Base-by-base conservation (phyloP, 2,329 filamentous ascomycete species). In the Penicillium sp. region DNA sequence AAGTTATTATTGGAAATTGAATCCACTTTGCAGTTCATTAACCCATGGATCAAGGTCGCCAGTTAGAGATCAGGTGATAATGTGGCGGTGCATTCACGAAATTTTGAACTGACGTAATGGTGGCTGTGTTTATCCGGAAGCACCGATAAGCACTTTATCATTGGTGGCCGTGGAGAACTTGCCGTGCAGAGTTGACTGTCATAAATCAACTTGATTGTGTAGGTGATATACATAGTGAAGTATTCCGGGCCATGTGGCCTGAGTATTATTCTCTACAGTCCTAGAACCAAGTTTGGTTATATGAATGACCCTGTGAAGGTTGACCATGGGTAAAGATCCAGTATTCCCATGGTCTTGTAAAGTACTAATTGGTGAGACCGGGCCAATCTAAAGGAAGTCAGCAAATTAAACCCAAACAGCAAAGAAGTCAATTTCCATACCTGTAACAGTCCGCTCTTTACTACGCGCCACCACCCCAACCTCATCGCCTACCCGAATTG, bases 401-500 rank as follows among this genome's bases (percentile, higher is more conserved):
- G 51, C 59, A 16, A 52, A 21, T 4, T 33, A 31, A 42, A 60
- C 26, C 16, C 24, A 27, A 4, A 51, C 19, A 56, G 33, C n/a
- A 19, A 49, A 49, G 3, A 21, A 27, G 22, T n/a, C 8, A 22
- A 42, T 43, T 13, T 44, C 79, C 81, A 76, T 67, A 84, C 82
- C 77, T 67, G 81, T 85, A 24, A 80, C 78, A 26, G 84, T 82
- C 59, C 84, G 77, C 64, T 85, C 78, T 21, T 72, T 64, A 48
- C 79, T 81, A 48, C 79, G 76, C 64, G 75, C 79, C 9, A 77
- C 78, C 46, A 88, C 81, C 27, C 70, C 65, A 57, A 88, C 80
- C 46, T 81, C 74, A 70, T 89, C 82, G 1, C 86, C 85, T 35
- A 88, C 79, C 2, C 71, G 71, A 49, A 88, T 72, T 47, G 67